Evolutionary conservation across 805 yeast genomes (phyloP).

Genomic region (Wickerhamomyces tratensis): DNA sequence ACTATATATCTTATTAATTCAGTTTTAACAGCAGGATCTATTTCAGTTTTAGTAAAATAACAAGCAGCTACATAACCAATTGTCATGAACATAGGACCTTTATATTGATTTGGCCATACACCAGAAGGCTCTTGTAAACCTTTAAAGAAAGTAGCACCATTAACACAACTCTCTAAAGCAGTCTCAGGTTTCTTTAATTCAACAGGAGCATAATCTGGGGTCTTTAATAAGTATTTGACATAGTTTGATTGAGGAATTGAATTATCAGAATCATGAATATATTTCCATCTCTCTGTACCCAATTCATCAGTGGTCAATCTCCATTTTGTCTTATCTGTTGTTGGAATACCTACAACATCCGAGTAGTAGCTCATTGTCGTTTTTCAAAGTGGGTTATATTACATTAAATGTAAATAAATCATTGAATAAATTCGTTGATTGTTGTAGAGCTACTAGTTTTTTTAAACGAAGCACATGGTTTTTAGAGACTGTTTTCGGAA

Average conservation of each 20-base stretch:
- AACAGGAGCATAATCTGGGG: constrained; percentile 28
- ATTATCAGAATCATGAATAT: constrained; percentile 30
- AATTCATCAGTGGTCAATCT: constrained; percentile 55
- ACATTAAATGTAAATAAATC: too few relatives aligned
- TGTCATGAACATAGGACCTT: constrained; percentile 97
- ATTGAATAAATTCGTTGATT: too few relatives aligned
- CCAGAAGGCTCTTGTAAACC: constrained; percentile 78
- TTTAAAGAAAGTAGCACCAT: constrained; percentile 65
- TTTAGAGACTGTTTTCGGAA: too few relatives aligned
- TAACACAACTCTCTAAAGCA: constrained; percentile 53
- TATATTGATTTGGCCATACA: constrained; percentile 82
- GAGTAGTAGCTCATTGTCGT: constrained; percentile 35
- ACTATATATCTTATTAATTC: constrained; percentile 82
- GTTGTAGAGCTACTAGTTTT: too few relatives aligned
- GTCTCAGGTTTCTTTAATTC: constrained; percentile 24
- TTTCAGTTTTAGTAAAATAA: constrained; percentile 58
- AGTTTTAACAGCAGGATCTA: constrained; percentile 51
- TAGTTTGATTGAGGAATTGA: constrained; percentile 41
- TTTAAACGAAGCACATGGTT: too few relatives aligned
- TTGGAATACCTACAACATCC: constrained; percentile 56
- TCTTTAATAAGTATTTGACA: constrained; percentile 45
- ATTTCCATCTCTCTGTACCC: constrained; percentile 83
- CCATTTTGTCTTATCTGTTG: constrained; percentile 71
- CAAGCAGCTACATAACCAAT: constrained; percentile 76
- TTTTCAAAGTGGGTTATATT: too few relatives aligned